A percentile compares a stretch with the other conserved stretches of the same genome.
phyloP scores from a whole-genome alignment of 257 asterid species.

The Solanum acaule region DNA sequence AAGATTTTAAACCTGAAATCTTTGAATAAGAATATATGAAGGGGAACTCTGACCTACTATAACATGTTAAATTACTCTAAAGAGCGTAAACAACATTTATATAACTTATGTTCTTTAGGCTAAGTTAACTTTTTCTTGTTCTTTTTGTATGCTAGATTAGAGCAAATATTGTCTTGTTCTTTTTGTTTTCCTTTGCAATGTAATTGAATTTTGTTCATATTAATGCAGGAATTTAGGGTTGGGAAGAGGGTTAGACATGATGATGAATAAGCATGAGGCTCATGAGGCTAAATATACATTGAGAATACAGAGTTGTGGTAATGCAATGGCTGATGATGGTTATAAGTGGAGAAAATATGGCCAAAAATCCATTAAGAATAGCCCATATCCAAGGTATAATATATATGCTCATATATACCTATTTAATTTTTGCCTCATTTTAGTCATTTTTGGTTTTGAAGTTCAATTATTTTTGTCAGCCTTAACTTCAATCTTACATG shows the following conservation, averaged over 20 bases:
- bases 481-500: background rate
- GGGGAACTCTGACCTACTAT: background rate
- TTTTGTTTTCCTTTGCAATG: background rate
- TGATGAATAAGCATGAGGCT: conserved; percentile 6
- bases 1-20: background rate
- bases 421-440: too few relatives aligned
- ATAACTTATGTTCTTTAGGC: background rate
- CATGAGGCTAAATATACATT: conserved; percentile 42
- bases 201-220: background rate
- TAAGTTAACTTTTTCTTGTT: background rate
- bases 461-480: background rate
- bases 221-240: conserved; percentile 29
- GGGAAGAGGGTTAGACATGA: conserved; percentile 24
- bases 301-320: conserved; percentile 61
- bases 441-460: background rate
- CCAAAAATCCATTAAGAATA: conserved; percentile 86
- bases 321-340: conserved; percentile 78
- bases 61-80: too few relatives aligned
- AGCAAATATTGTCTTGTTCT: background rate
- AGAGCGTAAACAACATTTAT: background rate
- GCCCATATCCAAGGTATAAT: conserved; percentile 75
- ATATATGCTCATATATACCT: background rate
- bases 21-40: background rate
- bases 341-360: conserved; percentile 98
- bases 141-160: background rate